Evolutionary conservation across 164 flowering plant genomes (phyloP).

Genomic region (Warburgia ugandensis): DNA sequence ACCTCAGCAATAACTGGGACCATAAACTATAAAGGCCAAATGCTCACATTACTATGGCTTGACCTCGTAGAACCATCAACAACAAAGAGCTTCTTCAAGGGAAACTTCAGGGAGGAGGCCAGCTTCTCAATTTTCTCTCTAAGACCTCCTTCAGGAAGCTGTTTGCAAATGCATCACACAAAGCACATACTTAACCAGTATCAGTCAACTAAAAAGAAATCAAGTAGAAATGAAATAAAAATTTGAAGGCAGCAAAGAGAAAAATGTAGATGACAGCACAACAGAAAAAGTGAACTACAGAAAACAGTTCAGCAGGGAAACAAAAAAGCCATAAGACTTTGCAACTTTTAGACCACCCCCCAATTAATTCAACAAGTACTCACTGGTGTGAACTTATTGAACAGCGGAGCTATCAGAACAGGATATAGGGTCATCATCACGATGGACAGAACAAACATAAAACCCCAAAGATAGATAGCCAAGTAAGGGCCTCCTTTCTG

Average conservation of each 20-base stretch:
- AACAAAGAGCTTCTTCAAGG: constrained; percentile 89
- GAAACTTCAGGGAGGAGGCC: constrained; percentile 87
- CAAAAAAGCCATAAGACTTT: too few relatives aligned
- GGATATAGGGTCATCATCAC: constrained; percentile 97
- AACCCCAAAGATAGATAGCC: constrained; percentile 95
- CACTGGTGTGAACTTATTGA: constrained; percentile 96
- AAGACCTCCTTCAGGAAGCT: constrained; percentile 93
- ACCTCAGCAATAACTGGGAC: neutral
- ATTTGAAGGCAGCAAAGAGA: too few relatives aligned
- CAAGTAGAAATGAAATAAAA: too few relatives aligned
- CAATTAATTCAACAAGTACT: constrained; percentile 30
- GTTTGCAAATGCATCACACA: constrained; percentile 5
- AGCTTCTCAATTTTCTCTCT: constrained; percentile 72
- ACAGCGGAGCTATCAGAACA: constrained; percentile 89
- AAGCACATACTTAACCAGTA: neutral
- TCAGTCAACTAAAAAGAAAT: neutral
- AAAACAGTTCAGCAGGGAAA: neutral
- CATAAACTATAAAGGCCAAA: constrained; percentile 1
- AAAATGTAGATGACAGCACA: too few relatives aligned
- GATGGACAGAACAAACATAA: constrained; percentile 79
- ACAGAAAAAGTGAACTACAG: too few relatives aligned
- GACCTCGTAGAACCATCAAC: constrained; percentile 99
- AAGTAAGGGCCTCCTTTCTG: constrained; percentile 99
- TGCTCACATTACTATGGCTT: constrained; percentile 99
- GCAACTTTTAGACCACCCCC: too few relatives aligned